These are phyloP conservation scores for Spiromastix sp. DNA, from an alignment of 2,329 filamentous ascomycete species.

Conservation along the genomic window DNA sequence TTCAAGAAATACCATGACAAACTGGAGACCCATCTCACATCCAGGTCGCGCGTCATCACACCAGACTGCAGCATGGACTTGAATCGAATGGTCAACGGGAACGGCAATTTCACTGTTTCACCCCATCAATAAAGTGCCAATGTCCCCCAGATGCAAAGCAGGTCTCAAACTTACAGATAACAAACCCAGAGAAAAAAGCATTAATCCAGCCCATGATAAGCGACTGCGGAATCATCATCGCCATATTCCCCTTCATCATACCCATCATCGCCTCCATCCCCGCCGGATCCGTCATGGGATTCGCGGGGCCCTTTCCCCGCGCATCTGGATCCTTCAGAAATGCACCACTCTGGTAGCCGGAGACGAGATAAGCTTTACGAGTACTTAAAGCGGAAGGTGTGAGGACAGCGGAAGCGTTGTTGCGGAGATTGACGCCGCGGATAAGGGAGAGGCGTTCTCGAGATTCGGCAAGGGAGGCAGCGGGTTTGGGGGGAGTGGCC, in stretches of 20 bases:
- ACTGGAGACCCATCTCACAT: constrained; percentile 96
- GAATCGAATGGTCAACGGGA: constrained; percentile 96
- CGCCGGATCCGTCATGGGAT: constrained; percentile 89
- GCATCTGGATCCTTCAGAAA: constrained; percentile 84
- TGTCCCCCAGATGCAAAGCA: background rate
- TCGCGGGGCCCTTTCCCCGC: constrained; percentile 77
- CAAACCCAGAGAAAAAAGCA: constrained; percentile 95
- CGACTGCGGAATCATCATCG: constrained; percentile 98
- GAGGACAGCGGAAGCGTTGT: constrained; percentile 71
- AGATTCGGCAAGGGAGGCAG: constrained; percentile 47
- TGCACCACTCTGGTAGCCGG: constrained; percentile 71
- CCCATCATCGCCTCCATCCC: constrained; percentile 99
- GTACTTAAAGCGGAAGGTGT: constrained; percentile 65
- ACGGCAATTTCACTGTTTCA: constrained; percentile 76
- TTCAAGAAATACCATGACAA: constrained; percentile 99
- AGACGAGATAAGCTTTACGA: constrained; percentile 70
- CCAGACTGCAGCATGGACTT: constrained; percentile 99
- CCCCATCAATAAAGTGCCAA: constrained; percentile 15
- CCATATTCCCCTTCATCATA: constrained; percentile 99
- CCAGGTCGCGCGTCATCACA: constrained; percentile 89
- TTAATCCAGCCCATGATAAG: constrained; percentile 99
- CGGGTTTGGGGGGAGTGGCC: constrained; percentile 69
- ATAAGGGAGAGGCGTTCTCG: constrained; percentile 80
- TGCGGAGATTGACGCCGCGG: constrained; percentile 73
- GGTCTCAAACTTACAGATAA: constrained; percentile 61